A percentile compares a stretch with the other conserved stretches of the same genome.
phyloP scores from a whole-genome alignment of 768 basidiomycete genomes.

The Phanerochaete sordida region DNA sequence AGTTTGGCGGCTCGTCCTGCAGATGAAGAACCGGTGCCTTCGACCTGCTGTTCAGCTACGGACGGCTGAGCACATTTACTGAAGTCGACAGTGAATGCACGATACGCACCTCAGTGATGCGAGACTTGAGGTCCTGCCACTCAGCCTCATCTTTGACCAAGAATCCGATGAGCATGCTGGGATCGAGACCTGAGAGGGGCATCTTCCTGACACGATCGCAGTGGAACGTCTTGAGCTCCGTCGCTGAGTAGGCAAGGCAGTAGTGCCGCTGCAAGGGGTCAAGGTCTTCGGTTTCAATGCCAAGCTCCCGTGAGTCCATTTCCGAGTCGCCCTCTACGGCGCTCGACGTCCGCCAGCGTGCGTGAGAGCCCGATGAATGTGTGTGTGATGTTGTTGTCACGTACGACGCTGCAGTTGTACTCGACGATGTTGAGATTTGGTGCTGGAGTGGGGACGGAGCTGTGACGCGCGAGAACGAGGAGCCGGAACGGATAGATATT shows the following conservation, averaged over 20 bases:
- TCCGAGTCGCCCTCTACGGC: conserved; percentile 25
- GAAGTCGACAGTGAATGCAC: background rate
- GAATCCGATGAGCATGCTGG: conserved; percentile 96
- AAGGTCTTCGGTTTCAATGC: conserved; percentile 29
- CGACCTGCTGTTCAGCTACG: conserved; percentile 39
- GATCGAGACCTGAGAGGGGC: conserved; percentile 86
- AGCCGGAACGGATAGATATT: conserved; percentile 24
- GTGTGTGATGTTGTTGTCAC: conserved; percentile 10
- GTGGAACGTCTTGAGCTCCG: conserved; percentile 87
- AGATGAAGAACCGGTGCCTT: conserved; percentile 75
- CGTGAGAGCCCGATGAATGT: conserved; percentile 21
- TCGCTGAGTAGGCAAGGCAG: conserved; percentile 63
- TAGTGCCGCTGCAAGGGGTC: conserved; percentile 60
- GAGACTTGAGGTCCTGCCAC: conserved; percentile 75
- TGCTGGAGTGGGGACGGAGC: conserved; percentile 67
- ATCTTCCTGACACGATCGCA: conserved; percentile 97
- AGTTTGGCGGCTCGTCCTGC: conserved; percentile 83
- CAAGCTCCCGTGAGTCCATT: conserved; percentile 36
- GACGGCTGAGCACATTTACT: background rate
- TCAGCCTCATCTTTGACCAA: conserved; percentile 79
- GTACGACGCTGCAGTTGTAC: conserved; percentile 9
- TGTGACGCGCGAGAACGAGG: conserved; percentile 47
- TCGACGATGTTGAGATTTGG: conserved; percentile 48
- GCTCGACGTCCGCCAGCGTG: conserved; percentile 29
- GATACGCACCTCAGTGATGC: conserved; percentile 66